Conservation (phyloP, 371 early-diverging fungal species). For the Rhizopus arrhizus region DNA sequence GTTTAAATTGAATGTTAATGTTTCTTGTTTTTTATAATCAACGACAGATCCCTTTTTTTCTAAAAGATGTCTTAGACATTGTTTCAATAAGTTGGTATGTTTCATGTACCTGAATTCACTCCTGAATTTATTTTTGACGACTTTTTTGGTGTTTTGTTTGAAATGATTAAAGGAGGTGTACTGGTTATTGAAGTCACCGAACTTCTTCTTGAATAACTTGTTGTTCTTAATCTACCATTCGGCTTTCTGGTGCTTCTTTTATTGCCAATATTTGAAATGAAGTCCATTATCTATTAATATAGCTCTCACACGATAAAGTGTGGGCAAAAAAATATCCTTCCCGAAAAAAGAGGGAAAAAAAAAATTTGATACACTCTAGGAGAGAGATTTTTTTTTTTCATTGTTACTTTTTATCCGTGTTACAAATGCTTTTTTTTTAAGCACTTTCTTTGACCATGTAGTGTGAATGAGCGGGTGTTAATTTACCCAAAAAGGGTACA, state of each 20-base stretch:
- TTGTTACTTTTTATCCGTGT: neutral
- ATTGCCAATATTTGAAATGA: constrained; percentile 29
- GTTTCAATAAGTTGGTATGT: neutral
- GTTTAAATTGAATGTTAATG: constrained; percentile 11
- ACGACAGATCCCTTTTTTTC: neutral
- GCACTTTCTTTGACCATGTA: neutral
- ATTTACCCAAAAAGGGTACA: neutral
- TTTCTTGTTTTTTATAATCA: constrained; percentile 1
- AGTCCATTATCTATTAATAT: constrained; percentile 21
- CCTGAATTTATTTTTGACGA: neutral
- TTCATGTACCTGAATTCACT: constrained; percentile 9
- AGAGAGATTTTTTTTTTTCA: neutral
- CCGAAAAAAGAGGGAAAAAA: neutral
- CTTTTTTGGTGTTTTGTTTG: constrained; percentile 16
- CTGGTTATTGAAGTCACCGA: constrained; percentile 27
- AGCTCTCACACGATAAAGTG: constrained; percentile 15
- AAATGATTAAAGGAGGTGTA: constrained; percentile 13
- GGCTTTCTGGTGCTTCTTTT: constrained; percentile 29
- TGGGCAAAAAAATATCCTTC: constrained; percentile 6
- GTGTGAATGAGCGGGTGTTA: neutral
- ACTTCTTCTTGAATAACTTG: constrained; percentile 24
- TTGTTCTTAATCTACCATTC: constrained; percentile 12
- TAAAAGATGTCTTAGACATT: neutral
- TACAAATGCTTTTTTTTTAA: neutral
- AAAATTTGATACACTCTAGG: neutral